Evolutionary conservation across 2,329 filamentous ascomycete genomes (phyloP).

Genomic region (Colletotrichum gloeosporioides): DNA sequence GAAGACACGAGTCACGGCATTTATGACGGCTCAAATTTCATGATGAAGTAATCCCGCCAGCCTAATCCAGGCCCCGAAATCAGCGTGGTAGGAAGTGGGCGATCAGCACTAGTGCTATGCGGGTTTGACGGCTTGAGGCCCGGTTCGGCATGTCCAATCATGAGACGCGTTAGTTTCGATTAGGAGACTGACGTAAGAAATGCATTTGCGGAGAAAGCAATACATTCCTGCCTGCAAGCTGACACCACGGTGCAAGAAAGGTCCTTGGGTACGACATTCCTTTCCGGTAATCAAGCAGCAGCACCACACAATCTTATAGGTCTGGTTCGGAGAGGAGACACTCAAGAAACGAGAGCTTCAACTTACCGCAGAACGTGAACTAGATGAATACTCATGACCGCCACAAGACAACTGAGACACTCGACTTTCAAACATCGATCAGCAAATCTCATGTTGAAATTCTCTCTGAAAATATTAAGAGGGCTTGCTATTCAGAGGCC

Average conservation of each 20-base stretch:
- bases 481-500: not conserved
- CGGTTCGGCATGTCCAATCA: not conserved
- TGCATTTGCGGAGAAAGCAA: not conserved
- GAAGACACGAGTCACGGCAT: not conserved
- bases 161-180: not conserved
- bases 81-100: not conserved
- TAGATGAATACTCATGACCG: not conserved
- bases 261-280: not conserved
- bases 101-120: not conserved
- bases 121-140: not conserved
- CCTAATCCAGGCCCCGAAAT: not conserved
- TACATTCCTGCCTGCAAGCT: not conserved
- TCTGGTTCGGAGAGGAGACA: not conserved
- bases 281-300: not conserved
- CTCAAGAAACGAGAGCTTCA: not conserved
- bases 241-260: not conserved
- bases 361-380: not conserved
- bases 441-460: not conserved
- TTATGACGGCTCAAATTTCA: not conserved
- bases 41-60: not conserved
- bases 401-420: not conserved
- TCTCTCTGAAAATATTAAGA: not conserved
- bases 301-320: not conserved
- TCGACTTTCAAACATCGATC: not conserved
- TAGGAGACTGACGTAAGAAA: not conserved